A percentile compares a stretch with the other conserved stretches of the same genome.
Conservation (phyloP, 192 early-diverging fungal genomes). For the Chytriomyces sp. region DNA sequence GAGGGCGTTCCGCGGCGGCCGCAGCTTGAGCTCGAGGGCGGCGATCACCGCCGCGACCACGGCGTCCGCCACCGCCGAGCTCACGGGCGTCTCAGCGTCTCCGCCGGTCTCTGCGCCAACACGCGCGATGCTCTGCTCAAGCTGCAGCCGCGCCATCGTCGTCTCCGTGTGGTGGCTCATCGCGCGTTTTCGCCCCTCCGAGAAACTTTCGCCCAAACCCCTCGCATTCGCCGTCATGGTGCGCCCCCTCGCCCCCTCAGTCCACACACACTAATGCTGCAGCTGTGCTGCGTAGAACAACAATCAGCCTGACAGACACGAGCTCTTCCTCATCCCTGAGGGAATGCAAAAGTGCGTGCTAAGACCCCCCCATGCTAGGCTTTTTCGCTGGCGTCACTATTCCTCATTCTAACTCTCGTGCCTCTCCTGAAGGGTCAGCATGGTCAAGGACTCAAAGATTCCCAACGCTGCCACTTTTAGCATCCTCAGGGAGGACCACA, state of each 20-base stretch:
- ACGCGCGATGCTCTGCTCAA: background rate
- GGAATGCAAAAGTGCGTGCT: constrained; percentile 21
- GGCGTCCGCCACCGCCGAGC: background rate
- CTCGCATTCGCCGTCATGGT: too few relatives aligned
- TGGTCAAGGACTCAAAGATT: constrained; percentile 86
- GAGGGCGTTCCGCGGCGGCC: background rate
- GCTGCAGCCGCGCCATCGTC: background rate
- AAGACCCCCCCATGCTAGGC: too few relatives aligned
- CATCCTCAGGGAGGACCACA: constrained; percentile 96
- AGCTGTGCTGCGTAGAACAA: too few relatives aligned
- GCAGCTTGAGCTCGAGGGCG: background rate
- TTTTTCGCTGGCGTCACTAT: background rate
- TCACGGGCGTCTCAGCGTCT: background rate
- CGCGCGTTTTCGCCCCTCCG: background rate
- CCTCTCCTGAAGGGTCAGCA: constrained; percentile 63
- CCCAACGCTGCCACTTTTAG: constrained; percentile 91
- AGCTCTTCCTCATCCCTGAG: constrained; percentile 37
- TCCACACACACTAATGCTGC: too few relatives aligned
- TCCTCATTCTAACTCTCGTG: background rate
- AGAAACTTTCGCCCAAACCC: background rate
- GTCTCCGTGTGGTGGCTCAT: background rate
- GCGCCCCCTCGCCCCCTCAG: too few relatives aligned
- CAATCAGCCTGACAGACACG: constrained; percentile 37
- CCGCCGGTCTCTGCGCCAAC: background rate
- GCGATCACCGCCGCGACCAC: background rate